Evolutionary conservation across 352 stramenopile species (phyloP).

Genomic region (Phytopythium delawarense): DNA sequence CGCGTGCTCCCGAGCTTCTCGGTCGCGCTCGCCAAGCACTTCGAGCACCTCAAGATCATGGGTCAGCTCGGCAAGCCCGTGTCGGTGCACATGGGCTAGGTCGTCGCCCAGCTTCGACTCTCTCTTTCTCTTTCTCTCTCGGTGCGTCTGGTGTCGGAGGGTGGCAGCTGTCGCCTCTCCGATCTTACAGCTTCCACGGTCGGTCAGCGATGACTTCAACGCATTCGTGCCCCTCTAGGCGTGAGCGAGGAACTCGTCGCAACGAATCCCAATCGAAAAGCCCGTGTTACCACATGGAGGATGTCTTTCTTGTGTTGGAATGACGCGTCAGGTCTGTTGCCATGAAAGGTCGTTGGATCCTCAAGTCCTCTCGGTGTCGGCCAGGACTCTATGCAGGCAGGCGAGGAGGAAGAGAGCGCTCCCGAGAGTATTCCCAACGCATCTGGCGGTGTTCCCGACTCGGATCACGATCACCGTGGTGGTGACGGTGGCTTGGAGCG

Average conservation of each 20-base stretch:
- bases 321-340: background rate
- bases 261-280: background rate
- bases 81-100: conserved; percentile 85
- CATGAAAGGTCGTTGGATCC: background rate
- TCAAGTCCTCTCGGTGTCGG: background rate
- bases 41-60: conserved; percentile 89
- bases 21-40: conserved; percentile 75
- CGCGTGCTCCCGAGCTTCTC: conserved; percentile 83
- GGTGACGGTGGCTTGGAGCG: background rate
- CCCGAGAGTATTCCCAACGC: background rate
- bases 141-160: background rate
- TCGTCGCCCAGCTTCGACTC: background rate
- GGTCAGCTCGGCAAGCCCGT: conserved; percentile 74
- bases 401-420: background rate
- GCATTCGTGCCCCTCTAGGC: background rate
- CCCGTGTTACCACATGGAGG: background rate
- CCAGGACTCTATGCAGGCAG: background rate
- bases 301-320: background rate
- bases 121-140: background rate
- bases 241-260: background rate
- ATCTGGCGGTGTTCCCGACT: background rate
- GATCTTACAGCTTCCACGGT: background rate
- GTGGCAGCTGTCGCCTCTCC: background rate
- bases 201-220: background rate
- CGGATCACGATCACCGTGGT: background rate